phyloP scores from a whole-genome alignment of 1,284 basidiomycete genomes.

The Austroboletus rostrupii region DNA sequence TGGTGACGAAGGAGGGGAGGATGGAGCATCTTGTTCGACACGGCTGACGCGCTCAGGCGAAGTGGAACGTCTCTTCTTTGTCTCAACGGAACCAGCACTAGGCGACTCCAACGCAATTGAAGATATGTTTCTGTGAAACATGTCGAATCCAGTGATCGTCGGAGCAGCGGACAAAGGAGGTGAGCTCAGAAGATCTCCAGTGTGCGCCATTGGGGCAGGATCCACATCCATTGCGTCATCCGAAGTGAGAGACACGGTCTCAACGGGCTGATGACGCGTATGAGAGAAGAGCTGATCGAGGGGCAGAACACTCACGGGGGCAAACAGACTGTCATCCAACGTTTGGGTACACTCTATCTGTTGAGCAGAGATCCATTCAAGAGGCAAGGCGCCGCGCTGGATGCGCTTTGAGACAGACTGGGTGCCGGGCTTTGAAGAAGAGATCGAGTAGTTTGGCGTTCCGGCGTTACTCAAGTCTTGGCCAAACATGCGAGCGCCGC shows the following conservation, averaged over 20 bases:
- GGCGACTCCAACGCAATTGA: slow-evolving; percentile 42
- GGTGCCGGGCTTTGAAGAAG: slow-evolving; percentile 35
- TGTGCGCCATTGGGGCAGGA: slow-evolving; percentile 34
- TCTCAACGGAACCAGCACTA: slow-evolving; percentile 34
- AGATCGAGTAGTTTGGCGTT: slow-evolving; percentile 19
- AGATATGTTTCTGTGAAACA: slow-evolving; percentile 60
- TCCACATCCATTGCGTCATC: slow-evolving; percentile 79
- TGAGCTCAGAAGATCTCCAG: slow-evolving; percentile 34
- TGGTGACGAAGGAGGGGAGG: slow-evolving; percentile 67
- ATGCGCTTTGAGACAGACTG: slow-evolving; percentile 46
- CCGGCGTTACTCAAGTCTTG: slow-evolving; percentile 59
- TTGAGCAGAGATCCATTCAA: slow-evolving; percentile 51
- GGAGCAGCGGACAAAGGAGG: slow-evolving; percentile 50
- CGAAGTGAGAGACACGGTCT: slow-evolving; percentile 36
- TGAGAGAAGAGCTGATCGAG: slow-evolving; percentile 5
- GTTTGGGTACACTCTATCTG: slow-evolving; percentile 21
- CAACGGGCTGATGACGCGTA: slow-evolving; percentile 31
- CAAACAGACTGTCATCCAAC: slow-evolving; percentile 27
- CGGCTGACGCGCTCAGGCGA: slow-evolving; percentile 53
- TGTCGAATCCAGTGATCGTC: slow-evolving; percentile 48
- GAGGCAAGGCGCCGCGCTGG: slow-evolving; percentile 57
- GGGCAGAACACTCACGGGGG: slow-evolving; percentile 28
- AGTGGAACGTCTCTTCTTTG: slow-evolving; percentile 65
- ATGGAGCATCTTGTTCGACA: slow-evolving; percentile 38
- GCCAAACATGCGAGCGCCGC: slow-evolving; percentile 62